Conservation (phyloP, 768 basidiomycete genomes). For the Pulveroboletus sp. region DNA sequence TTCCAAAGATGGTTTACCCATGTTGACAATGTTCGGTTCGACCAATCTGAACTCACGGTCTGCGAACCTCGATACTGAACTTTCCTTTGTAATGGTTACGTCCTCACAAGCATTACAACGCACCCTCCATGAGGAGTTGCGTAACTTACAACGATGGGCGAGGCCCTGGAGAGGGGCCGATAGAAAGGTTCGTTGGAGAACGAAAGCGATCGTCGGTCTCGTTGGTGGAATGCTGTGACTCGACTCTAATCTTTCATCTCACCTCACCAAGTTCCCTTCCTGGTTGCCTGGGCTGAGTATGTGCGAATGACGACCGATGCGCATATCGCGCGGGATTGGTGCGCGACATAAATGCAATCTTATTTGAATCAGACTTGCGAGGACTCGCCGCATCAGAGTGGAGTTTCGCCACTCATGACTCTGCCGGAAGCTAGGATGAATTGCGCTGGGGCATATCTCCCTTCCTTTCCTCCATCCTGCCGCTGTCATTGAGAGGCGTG, state of each 20-base stretch:
- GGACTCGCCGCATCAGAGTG: not conserved
- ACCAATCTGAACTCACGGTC: slow-evolving; percentile 94
- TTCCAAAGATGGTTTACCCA: slow-evolving; percentile 43
- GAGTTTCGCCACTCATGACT: slow-evolving; percentile 3
- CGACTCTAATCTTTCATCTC: not conserved
- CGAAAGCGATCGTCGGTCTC: slow-evolving; percentile 56
- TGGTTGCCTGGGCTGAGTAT: not conserved
- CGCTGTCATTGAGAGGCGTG: slow-evolving; percentile 15
- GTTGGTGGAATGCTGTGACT: slow-evolving; percentile 66
- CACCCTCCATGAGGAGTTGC: slow-evolving; percentile 51
- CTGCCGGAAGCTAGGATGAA: not conserved
- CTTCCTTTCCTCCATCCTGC: slow-evolving; percentile 10
- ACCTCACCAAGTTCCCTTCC: slow-evolving; percentile 5
- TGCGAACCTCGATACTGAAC: slow-evolving; percentile 83
- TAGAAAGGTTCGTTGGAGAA: slow-evolving; percentile 57
- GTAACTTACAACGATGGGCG: slow-evolving; percentile 45
- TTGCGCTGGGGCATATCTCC: slow-evolving; percentile 1
- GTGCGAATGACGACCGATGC: not conserved
- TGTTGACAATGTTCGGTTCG: slow-evolving; percentile 85
- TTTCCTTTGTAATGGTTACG: slow-evolving; percentile 81
- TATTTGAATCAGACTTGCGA: not conserved
- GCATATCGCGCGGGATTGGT: not conserved
- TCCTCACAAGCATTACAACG: slow-evolving; percentile 49
- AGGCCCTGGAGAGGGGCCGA: slow-evolving; percentile 55
- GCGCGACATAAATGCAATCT: not conserved